Base-by-base conservation (phyloP, 1,284 basidiomycete genomes). In the Malassezia pachydermatis region DNA sequence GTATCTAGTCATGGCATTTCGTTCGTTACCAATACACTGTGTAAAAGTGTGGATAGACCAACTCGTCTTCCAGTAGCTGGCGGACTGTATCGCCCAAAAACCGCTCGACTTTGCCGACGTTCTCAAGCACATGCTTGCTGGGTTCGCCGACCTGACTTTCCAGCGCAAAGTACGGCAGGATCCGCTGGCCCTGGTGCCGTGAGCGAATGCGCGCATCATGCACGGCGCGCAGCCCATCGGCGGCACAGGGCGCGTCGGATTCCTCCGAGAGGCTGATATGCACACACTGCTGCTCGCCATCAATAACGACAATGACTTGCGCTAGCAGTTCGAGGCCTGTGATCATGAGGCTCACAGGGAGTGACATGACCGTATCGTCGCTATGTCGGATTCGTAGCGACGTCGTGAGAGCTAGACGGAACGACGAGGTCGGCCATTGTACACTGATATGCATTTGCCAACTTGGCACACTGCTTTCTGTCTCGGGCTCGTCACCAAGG, bases 341-440 rank as follows among this genome's bases (percentile, higher is more conserved):
- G 19, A 96, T 81, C 14, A 82, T 84, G 39, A 98, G 80, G 65
- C 86, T 84, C 67, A 98, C 84, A 2, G 94, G 94, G 16, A 99
- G 78, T 6, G 84, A 82, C 88, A 98, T 95, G 77, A 99, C 96
- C 64, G 84, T 80, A 0, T 84, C 81, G 0, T 86, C 86, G 1
- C 92, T 90, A 71, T 96, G 94, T 75, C 96, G 95, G 72, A 99
- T 89, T 57, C 89, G 80, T 16, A 98, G 78, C 9, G 86, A 88
- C 0, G 92, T 96, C n/a, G 83, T 81, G 55, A 99, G 78, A 2
- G 84, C 85, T 25, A 78, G 63, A 4, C 73, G 57, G 28, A 71
- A 51, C 1, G 58, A 59, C 9, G 52, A 59, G 0, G 60, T 70
- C 7, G 51, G 55, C 67, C 67, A 71, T 3, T 54, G 27, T 10